These are phyloP conservation scores for Monosporascus sp. DNA, from an alignment of 2,329 filamentous ascomycete species.

Conservation along the genomic window DNA sequence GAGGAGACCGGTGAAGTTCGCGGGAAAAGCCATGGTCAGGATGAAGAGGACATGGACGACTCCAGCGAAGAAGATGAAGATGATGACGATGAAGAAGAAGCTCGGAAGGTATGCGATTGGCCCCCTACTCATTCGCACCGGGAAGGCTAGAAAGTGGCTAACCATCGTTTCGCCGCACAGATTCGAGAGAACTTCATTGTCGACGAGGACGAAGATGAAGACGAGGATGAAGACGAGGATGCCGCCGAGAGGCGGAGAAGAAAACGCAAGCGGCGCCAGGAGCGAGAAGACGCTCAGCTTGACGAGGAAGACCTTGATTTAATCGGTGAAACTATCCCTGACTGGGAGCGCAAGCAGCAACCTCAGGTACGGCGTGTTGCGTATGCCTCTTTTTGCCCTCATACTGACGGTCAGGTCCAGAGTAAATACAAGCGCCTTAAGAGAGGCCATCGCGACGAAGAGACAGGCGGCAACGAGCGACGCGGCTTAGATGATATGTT, in stretches of 20 bases:
- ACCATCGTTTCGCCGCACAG: constrained; percentile 38
- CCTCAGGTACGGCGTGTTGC: constrained; percentile 56
- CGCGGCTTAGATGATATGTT: constrained; percentile 89
- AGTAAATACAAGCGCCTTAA: constrained; percentile 96
- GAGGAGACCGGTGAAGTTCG: constrained; percentile 64
- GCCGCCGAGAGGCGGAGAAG: constrained; percentile 57
- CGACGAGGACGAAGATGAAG: constrained; percentile 81
- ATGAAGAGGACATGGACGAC: constrained; percentile 59
- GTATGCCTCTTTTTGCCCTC: constrained; percentile 5
- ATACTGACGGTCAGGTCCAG: constrained; percentile 36
- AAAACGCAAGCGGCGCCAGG: constrained; percentile 68
- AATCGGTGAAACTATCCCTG: constrained; percentile 77
- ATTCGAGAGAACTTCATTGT: constrained; percentile 94
- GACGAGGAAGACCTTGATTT: constrained; percentile 96
- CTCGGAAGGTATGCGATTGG: constrained; percentile 55
- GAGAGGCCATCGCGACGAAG: constrained; percentile 76
- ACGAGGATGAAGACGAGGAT: constrained; percentile 61
- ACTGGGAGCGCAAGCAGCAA: constrained; percentile 60
- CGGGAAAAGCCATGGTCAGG: constrained; percentile 36
- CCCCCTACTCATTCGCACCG: not conserved
- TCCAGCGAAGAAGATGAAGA: constrained; percentile 91
- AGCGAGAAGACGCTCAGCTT: constrained; percentile 80
- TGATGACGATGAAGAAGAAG: constrained; percentile 85
- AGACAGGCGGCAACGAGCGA: constrained; percentile 56
- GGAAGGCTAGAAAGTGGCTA: constrained; percentile 1